Percentiles rank a stretch among this genome's conserved stretches.
phyloP scores from a whole-genome alignment of 2,329 filamentous ascomycete species.

The Pyrenochaeta sp. region DNA sequence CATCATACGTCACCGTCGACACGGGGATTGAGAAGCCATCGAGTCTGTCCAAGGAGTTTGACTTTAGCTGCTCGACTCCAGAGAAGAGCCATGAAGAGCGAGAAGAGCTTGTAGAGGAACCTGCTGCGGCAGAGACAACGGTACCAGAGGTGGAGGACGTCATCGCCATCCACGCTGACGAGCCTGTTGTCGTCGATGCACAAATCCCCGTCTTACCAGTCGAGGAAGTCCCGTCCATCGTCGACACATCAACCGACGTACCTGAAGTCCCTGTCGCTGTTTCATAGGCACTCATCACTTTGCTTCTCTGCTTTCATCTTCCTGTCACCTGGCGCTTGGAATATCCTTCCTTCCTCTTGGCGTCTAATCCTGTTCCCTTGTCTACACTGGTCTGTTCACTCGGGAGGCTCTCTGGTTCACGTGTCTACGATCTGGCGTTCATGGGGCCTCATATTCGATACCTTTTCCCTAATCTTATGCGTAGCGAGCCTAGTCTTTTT shows the following conservation, averaged over 20 bases:
- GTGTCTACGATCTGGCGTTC: neutral
- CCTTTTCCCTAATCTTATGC: neutral
- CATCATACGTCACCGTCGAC: slow-evolving; percentile 48
- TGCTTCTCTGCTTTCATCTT: neutral
- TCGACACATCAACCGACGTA: neutral
- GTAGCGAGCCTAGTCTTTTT: too few relatives aligned
- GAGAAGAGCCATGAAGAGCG: slow-evolving; percentile 18
- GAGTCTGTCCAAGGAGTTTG: slow-evolving; percentile 45
- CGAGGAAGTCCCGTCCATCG: neutral
- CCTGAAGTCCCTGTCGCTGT: neutral
- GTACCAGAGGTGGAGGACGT: neutral
- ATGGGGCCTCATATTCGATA: neutral
- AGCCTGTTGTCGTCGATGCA: neutral
- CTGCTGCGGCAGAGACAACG: neutral
- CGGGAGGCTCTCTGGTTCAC: neutral
- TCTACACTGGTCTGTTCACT: neutral
- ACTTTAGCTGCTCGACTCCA: slow-evolving; percentile 23
- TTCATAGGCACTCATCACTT: neutral
- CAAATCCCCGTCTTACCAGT: neutral
- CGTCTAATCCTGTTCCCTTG: neutral
- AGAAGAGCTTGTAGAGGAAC: neutral
- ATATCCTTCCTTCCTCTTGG: too few relatives aligned
- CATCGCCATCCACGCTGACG: neutral
- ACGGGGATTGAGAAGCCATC: slow-evolving; percentile 45
- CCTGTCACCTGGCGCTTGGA: too few relatives aligned